Evolutionary conservation across 2,329 filamentous ascomycete species (phyloP), one percentile per base, ranked within the genome.

Genomic region (Fusarium setosum): DNA sequence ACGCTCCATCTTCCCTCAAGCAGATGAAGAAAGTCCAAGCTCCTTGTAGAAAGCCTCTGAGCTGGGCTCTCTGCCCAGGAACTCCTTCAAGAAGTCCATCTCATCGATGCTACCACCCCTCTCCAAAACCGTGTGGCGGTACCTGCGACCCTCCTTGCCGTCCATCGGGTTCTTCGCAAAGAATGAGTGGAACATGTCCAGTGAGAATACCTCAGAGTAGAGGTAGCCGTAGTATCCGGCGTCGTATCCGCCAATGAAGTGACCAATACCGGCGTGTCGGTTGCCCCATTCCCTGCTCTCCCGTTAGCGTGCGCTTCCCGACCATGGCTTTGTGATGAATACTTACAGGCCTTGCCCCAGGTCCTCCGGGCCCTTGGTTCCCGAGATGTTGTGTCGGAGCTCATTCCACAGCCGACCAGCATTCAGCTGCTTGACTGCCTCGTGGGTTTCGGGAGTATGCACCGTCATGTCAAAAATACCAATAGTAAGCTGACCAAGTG

Each of bases 401-500:
- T 86, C 82, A 76, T 96, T 95, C 84, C 92, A 95, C 21, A 89
- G 80, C 61, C 84, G 82, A 45, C 87, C 87, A 26, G 90, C 82
- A 56, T 93, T 85, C 61, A 94, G 77, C 20, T 83, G 79, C 80
- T 92, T 84, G 15, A 91, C 80, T n/a, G 88, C 90, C 11, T 86
- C 87, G 65, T 93, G 91, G n/a, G 84, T 86, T 66, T 83, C 81
- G 8, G 91, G 89, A 24, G 88, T 87, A 78, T 96, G 92, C 4
- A 95, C 85, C 0, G 88, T 88, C 92, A 96, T 95, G 75, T 96
- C 92, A 70, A 92, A 95, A 61, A 92, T 90, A 35, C 92, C 92
- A 73, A 94, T 93, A 76, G 93, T 88, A 38, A 96, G 82, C 77
- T 95, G 92, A 37, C 90, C 85, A 24, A 95, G 83, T 73, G 93